Percentiles rank a stretch among this genome's conserved stretches.
phyloP scores from a whole-genome alignment of 306 rosid genomes.

The Sphenostylis stenocarpa region DNA sequence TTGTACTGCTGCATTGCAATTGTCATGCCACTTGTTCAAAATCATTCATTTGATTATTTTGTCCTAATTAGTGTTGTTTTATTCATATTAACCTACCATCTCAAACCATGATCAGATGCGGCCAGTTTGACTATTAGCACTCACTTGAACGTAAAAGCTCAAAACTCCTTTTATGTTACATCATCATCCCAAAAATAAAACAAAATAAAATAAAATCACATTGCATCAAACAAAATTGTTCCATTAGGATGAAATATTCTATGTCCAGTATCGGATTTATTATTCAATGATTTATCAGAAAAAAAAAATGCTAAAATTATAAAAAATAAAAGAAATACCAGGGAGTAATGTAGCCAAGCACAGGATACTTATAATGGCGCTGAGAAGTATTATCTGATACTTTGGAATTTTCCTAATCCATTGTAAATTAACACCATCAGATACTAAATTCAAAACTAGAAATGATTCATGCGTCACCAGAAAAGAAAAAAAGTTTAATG shows the following conservation, averaged over 20 bases:
- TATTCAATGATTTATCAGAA: not conserved
- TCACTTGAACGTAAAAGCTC: not conserved
- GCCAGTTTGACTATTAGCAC: not conserved
- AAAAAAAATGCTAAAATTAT: not conserved
- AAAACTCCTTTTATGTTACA: not conserved
- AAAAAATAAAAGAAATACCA: slow-evolving; percentile 50
- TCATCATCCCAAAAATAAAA: not conserved
- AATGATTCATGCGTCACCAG: no score
- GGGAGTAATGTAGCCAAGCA: slow-evolving; percentile 89
- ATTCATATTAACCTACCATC: slow-evolving; percentile 2
- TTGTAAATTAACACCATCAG: slow-evolving; percentile 14
- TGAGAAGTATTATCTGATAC: slow-evolving; percentile 56
- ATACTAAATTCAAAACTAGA: not conserved
- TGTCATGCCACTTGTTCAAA: not conserved
- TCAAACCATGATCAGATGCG: not conserved
- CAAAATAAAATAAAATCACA: not conserved
- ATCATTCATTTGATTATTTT: not conserved
- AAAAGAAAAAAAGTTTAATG: not conserved
- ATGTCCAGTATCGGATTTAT: not conserved
- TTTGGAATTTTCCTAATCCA: slow-evolving; percentile 62
- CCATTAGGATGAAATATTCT: not conserved
- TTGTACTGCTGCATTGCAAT: not conserved
- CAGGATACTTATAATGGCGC: slow-evolving; percentile 68
- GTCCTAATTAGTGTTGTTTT: not conserved
- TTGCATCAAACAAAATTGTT: not conserved